Evolutionary conservation across 768 basidiomycete genomes (phyloP).

Genomic region (Kwoniella heveanensis): DNA sequence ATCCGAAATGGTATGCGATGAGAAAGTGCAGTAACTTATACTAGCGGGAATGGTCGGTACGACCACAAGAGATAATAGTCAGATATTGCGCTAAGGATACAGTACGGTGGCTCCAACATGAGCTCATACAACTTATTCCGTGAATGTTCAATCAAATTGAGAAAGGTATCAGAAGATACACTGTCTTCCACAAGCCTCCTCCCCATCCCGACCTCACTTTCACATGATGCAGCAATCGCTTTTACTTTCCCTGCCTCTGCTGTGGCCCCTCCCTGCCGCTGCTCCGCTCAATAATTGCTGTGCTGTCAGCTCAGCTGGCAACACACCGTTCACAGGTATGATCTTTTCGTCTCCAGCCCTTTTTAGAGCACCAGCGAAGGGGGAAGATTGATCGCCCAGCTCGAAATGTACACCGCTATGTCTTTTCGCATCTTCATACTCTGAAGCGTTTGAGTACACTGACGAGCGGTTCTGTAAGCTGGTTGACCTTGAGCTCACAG

Average conservation of each 20-base stretch:
- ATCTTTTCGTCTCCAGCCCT: neutral
- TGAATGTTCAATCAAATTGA: no score
- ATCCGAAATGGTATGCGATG: no score
- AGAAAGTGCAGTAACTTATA: no score
- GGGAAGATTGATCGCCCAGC: neutral
- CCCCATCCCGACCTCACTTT: no score
- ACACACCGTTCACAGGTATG: slow-evolving; percentile 4
- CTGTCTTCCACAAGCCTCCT: no score
- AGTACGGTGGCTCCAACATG: no score
- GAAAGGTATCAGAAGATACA: no score
- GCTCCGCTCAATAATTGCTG: neutral
- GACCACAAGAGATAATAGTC: no score
- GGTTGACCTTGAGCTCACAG: slow-evolving; percentile 11
- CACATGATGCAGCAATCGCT: slow-evolving; percentile 32
- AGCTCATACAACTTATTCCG: no score
- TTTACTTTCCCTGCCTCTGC: slow-evolving; percentile 26
- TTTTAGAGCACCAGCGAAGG: neutral
- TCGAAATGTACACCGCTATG: slow-evolving; percentile 13
- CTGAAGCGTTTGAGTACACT: slow-evolving; percentile 13
- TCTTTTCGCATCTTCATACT: slow-evolving; percentile 16
- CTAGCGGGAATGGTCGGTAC: no score
- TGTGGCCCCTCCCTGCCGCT: slow-evolving; percentile 3
- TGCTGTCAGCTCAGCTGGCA: slow-evolving; percentile 4
- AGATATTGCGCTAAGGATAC: no score
- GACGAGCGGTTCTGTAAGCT: slow-evolving; percentile 21